Conservation (phyloP, 1,139 yeast genomes). For the Zygosaccharomyces pseudobailii region DNA sequence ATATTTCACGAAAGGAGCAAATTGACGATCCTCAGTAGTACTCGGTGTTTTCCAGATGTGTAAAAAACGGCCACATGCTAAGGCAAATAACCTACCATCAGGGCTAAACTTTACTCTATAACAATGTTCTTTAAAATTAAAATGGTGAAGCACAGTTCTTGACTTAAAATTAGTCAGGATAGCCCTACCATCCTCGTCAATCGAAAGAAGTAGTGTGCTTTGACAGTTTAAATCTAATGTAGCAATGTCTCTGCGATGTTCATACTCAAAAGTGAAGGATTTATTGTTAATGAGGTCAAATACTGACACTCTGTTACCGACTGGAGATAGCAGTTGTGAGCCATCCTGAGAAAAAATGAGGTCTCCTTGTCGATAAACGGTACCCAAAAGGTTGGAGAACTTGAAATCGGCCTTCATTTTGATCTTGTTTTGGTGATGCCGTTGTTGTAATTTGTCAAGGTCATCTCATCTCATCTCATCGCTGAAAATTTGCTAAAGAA, state of each 20-base stretch:
- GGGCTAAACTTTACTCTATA: constrained; percentile 78
- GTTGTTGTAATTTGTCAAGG: constrained; percentile 1
- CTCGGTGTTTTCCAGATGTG: constrained; percentile 96
- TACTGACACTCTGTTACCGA: constrained; percentile 87
- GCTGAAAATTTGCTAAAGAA: constrained; percentile 17
- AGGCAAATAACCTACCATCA: constrained; percentile 81
- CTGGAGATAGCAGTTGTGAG: constrained; percentile 77
- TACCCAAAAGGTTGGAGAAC: constrained; percentile 86
- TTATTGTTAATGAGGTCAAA: constrained; percentile 81
- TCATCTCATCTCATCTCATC: constrained; percentile 22
- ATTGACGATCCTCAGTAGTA: constrained; percentile 67
- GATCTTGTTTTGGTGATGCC: constrained; percentile 1
- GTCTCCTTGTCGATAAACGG: constrained; percentile 91
- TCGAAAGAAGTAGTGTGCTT: constrained; percentile 74
- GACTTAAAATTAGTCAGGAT: constrained; percentile 80
- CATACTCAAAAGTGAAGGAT: constrained; percentile 86
- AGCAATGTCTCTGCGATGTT: constrained; percentile 81
- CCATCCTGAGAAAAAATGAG: constrained; percentile 87
- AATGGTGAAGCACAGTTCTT: constrained; percentile 87
- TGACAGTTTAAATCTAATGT: constrained; percentile 79
- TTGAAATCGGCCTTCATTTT: constrained; percentile 53
- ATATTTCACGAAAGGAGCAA: constrained; percentile 92
- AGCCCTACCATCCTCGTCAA: constrained; percentile 91
- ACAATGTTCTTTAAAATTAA: constrained; percentile 82
- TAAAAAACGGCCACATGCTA: constrained; percentile 74